phyloP scores from a whole-genome alignment of 2,329 filamentous ascomycete genomes.

The Fusarium nanum region DNA sequence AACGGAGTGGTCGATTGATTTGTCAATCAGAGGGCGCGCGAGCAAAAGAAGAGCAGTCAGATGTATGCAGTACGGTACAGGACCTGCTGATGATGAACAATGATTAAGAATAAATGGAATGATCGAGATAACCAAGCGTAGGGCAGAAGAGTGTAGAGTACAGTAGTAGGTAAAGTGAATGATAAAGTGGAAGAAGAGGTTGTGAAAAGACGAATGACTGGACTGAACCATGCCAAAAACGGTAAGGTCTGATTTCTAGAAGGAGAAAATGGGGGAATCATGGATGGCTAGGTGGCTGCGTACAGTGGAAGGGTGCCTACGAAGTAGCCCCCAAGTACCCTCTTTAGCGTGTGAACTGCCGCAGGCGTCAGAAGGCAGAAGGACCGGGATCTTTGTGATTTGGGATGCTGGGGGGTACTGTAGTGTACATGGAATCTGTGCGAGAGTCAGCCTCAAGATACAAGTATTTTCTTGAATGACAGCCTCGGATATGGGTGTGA shows the following conservation, averaged over 20 bases:
- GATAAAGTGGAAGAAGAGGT: constrained; percentile 12
- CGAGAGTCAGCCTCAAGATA: constrained; percentile 21
- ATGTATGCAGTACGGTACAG: not conserved
- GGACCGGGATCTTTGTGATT: constrained; percentile 17
- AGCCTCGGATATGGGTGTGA: constrained; percentile 30
- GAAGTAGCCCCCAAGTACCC: constrained; percentile 20
- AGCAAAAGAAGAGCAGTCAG: not conserved
- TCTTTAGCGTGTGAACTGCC: constrained; percentile 38
- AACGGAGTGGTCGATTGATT: not conserved
- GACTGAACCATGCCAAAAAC: not conserved
- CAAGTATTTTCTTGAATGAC: constrained; percentile 28
- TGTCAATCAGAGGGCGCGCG: not conserved
- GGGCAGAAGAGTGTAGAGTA: not conserved
- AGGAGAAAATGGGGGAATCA: constrained; percentile 19
- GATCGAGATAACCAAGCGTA: not conserved
- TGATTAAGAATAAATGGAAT: not conserved
- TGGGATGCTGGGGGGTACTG: constrained; percentile 2
- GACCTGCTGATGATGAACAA: not conserved
- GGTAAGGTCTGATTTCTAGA: constrained; percentile 32
- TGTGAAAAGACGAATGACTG: constrained; percentile 11
- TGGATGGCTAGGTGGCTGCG: constrained; percentile 11
- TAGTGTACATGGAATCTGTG: constrained; percentile 15
- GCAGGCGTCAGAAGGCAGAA: constrained; percentile 37
- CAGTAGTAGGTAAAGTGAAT: not conserved
- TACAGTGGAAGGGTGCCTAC: constrained; percentile 14